Base-by-base conservation (phyloP, 2,329 filamentous ascomycete genomes). In the Epicoccum nigrum region DNA sequence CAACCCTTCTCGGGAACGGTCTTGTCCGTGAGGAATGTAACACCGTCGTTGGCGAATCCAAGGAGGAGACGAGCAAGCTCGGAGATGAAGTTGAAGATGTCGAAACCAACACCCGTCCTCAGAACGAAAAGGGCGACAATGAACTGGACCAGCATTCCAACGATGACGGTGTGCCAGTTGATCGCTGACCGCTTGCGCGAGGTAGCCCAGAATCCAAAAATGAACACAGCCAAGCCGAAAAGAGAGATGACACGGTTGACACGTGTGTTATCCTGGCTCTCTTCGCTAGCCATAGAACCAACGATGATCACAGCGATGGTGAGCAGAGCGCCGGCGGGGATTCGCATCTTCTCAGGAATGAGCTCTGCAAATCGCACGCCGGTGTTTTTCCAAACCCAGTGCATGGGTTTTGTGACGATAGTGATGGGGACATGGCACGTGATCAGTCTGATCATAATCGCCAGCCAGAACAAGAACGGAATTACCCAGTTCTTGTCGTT, bases 1-100 rank as follows among this genome's bases (percentile, higher is more conserved):
- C 82, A 91, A 4, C 65, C 60, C 1, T 80, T 65, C 3, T 63
- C 17, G 3, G 77, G 68, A 5, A 79, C 77, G 7, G 73, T 70
- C 0, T 63, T 45, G 12, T 77, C 76, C 0, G 86, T 88, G 62
- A 97, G 74, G 78, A 96, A 97, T 0, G 73, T 70, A 0, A 89
- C 84, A 70, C 92, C 92, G 25, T 90, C 72, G 15, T 79, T 77
- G 19, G 92, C 89, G 63, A 91, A 96, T 20, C 87, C 84, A 4
- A 97, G 82, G 21, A 96, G 79, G 55, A 85, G 81, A 21, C 85
- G 83, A 2, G 91, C 90, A 8, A 93, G 82, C 45, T 79, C 79
- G 4, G 90, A 92, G 63, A 96, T 84, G 77, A 96, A 96, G 72
- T 85, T 85, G 83, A 97, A 97, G 69, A 96, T 96, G 74, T 95